A percentile compares a stretch with the other conserved stretches of the same genome.
phyloP scores from a whole-genome alignment of 495 filamentous ascomycete species.

The Astrothelium subdiscretum region DNA sequence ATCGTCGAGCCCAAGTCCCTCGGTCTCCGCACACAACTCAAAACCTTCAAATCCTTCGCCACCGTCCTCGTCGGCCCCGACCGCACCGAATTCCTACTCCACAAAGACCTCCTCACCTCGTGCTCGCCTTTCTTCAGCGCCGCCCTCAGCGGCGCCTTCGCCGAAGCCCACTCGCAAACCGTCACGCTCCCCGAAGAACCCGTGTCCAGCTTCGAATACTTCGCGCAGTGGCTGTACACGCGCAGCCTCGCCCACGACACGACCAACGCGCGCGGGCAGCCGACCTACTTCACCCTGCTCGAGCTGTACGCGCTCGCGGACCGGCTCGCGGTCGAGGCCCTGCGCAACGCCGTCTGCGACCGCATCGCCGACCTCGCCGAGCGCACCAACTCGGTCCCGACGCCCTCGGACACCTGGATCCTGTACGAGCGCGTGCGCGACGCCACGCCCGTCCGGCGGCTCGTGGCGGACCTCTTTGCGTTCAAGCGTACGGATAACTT shows the following conservation, averaged over 20 bases:
- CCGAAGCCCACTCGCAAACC: slow-evolving; percentile 29
- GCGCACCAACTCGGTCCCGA: slow-evolving; percentile 34
- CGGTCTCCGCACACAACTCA: slow-evolving; percentile 11
- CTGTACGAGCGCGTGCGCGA: slow-evolving; percentile 27
- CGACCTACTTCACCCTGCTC: slow-evolving; percentile 37
- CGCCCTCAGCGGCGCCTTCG: slow-evolving; percentile 36
- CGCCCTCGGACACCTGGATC: slow-evolving; percentile 34
- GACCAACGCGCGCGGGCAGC: slow-evolving; percentile 24
- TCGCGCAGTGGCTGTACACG: slow-evolving; percentile 38
- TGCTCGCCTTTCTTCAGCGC: slow-evolving; percentile 39
- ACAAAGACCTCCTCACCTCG: slow-evolving; percentile 31
- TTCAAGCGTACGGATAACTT: slow-evolving; percentile 39
- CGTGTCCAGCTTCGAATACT: slow-evolving; percentile 32
- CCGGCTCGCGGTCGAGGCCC: slow-evolving; percentile 26
- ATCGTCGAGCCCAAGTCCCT: slow-evolving; percentile 6
- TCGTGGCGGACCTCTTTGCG: slow-evolving; percentile 37
- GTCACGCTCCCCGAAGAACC: slow-evolving; percentile 30
- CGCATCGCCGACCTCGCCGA: slow-evolving; percentile 31
- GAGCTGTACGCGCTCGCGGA: slow-evolving; percentile 37
- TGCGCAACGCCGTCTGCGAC: slow-evolving; percentile 32
- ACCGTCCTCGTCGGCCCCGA: slow-evolving; percentile 27
- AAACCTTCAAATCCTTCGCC: slow-evolving; percentile 21
- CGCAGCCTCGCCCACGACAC: slow-evolving; percentile 21
- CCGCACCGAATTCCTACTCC: slow-evolving; percentile 28
- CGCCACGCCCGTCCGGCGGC: slow-evolving; percentile 19